Percentiles rank a stretch among this genome's conserved stretches.
Evolutionary conservation across 129 eudicot genomes (phyloP).

Genomic region (Gnaphalium uliginosum): DNA sequence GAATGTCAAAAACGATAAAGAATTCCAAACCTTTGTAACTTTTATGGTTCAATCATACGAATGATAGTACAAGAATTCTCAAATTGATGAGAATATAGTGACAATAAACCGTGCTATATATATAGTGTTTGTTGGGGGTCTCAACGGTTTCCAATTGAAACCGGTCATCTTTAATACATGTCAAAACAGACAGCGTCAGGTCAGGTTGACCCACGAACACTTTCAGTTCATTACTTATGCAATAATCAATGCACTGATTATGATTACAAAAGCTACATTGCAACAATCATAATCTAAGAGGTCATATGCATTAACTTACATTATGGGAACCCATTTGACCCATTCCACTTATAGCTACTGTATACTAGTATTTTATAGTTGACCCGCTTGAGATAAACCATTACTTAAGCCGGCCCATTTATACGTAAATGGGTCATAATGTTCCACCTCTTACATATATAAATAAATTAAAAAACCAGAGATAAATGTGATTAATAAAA

Average conservation of each 20-base stretch:
- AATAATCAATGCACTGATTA: neutral
- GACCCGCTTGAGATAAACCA: neutral
- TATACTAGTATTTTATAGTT: neutral
- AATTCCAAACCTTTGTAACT: neutral
- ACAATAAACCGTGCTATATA: neutral
- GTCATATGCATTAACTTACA: neutral
- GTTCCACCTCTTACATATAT: neutral
- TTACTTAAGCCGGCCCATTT: neutral
- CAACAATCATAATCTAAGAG: too few relatives aligned
- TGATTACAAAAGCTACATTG: too few relatives aligned
- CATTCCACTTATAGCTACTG: neutral
- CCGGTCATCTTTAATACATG: neutral
- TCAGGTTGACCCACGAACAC: neutral
- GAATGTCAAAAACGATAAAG: neutral
- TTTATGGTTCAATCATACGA: neutral
- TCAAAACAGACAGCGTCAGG: neutral
- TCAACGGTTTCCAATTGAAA: neutral
- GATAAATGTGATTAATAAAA: neutral
- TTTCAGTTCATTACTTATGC: neutral
- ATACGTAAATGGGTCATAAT: neutral
- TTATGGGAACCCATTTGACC: neutral
- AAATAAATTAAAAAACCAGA: neutral
- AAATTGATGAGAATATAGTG: neutral
- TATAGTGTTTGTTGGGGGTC: neutral
- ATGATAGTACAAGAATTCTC: too few relatives aligned